Base-by-base conservation (phyloP, 495 filamentous ascomycete species). In the Bacidia rubella region DNA sequence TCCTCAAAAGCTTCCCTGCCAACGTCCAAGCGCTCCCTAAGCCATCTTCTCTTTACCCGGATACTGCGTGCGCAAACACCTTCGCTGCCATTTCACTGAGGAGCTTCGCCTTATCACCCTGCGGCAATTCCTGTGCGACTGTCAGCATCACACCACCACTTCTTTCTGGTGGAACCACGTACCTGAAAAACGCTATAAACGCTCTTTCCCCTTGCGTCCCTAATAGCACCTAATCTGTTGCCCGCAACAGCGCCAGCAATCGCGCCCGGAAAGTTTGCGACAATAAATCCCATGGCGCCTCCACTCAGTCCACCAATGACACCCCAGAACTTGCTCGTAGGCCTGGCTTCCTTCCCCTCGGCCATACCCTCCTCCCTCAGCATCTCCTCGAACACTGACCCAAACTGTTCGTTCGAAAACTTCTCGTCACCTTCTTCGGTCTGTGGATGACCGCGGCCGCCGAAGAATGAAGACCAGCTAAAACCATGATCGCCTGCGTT, bases 341-440 rank as follows among this genome's bases (percentile, higher is more conserved):
- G 82, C 21, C 61, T 57, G 15, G 68, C 55, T 12, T 67, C 60
- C 17, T 70, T 66, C 19, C 77, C 74, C 51, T 81, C 80, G 0
- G 83, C 82, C 66, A 97, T 75, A 0, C 90, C 92, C 63, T 96
- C 85, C 59, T 98, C 92, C 29, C 85, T 78, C 66, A 97, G 68
- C 92, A 98, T 98, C 74, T 98, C 92, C 73, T 98, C 93, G 62
- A 98, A 98, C 2, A 88, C 84, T 55, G 79, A 76, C 19, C 82
- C 87, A 63, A 97, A 98, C 67, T 97, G 92, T 54, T 81, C 79
- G 43, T 80, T 74, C 57, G 80, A 74, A 60, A 79, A 67, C 15
- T 75, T 62, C n/a, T 75, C 72, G 41, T 76, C 73, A 15, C 29
- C 29, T 15, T 35, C 29, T 48, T 78, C 71, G 9, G 68, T 69